Evolutionary conservation across 495 filamentous ascomycete species (phyloP).

Genomic region (Cetradonia linearis): DNA sequence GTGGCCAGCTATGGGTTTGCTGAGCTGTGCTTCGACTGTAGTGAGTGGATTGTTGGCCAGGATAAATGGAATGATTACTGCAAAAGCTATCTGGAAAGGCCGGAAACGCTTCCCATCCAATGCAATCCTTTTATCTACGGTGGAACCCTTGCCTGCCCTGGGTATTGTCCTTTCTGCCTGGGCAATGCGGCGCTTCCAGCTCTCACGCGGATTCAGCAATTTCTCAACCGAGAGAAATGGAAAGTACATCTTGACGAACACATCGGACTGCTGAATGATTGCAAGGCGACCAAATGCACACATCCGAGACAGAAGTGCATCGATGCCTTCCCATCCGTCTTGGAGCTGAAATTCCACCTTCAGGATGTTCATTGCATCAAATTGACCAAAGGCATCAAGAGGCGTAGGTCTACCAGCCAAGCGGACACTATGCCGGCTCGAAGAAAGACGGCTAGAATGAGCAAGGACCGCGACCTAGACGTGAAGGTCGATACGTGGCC

Average conservation of each 20-base stretch:
- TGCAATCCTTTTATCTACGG: slow-evolving; percentile 22
- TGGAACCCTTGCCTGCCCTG: slow-evolving; percentile 14
- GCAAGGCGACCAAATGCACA: slow-evolving; percentile 4
- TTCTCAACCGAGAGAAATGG: slow-evolving; percentile 17
- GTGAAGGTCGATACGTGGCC: slow-evolving; percentile 5
- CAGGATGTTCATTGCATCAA: slow-evolving; percentile 20
- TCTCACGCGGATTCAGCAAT: slow-evolving; percentile 13
- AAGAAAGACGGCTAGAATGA: slow-evolving; percentile 10
- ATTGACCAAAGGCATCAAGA: slow-evolving; percentile 10
- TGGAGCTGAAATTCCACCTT: slow-evolving; percentile 22
- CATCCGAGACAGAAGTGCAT: slow-evolving; percentile 10
- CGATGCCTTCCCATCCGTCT: slow-evolving; percentile 14
- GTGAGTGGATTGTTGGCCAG: slow-evolving; percentile 22
- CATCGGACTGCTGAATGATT: background rate
- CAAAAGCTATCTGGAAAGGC: slow-evolving; percentile 18
- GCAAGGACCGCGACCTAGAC: slow-evolving; percentile 1
- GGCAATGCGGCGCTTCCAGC: slow-evolving; percentile 3
- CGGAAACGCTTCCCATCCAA: slow-evolving; percentile 17
- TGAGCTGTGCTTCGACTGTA: slow-evolving; percentile 24
- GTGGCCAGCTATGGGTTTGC: slow-evolving; percentile 17
- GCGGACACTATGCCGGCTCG: slow-evolving; percentile 7
- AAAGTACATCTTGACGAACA: slow-evolving; percentile 18
- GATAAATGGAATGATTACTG: slow-evolving; percentile 20
- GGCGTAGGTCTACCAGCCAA: slow-evolving; percentile 8
- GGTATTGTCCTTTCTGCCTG: slow-evolving; percentile 15